Evolutionary conservation across 2,329 filamentous ascomycete genomes (phyloP), one percentile per base, ranked within the genome.

Genomic region (Xylaria sp.): DNA sequence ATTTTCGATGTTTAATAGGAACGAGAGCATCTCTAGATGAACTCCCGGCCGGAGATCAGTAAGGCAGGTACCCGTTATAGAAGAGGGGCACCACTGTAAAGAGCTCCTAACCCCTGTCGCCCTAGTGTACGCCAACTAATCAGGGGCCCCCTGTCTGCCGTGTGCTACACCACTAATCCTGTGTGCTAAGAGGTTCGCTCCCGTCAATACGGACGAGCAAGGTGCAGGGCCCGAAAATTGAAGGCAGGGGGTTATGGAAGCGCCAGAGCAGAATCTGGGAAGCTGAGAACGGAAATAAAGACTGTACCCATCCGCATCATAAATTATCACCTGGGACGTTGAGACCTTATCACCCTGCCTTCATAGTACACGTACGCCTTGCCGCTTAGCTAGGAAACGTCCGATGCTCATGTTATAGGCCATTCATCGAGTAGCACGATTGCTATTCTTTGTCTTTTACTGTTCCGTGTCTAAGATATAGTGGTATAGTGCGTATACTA

Each of bases 101-200:
- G 4, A 10, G 33, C 33, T 36, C 10, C 33, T 36, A 36, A 36
- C 6, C 20, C 20, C 6, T 28, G 33, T 23, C 36, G 18, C 13
- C 3, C 36, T 28, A 25, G 36, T 20, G 28, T 28, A 28, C 28
- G 28, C 28, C 28, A 28, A 28, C 28, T 2, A 13, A 31, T 8
- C 54, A 57, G 58, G 58, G 58, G 2, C 36, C 54, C 58, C 55
- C 48, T 60, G 67, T 67, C 49, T 36, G 55, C 48, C 59, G 63
- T 56, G 48, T 23, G 23, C 13, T 46, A 48, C 20, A 31, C 15
- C 13, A 49, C n/a, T 58, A 55, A n/a, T 31, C 64, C 48, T 23
- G 2, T 51, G 41, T n/a, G 9, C 15, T 48, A 49, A n/a, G 3
- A 46, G 23, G 36, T 46, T 39, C 36, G 36, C 6, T 58, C 28